phyloP scores from a whole-genome alignment of 2,329 filamentous ascomycete species.

The Fonsecaea pedrosoi region DNA sequence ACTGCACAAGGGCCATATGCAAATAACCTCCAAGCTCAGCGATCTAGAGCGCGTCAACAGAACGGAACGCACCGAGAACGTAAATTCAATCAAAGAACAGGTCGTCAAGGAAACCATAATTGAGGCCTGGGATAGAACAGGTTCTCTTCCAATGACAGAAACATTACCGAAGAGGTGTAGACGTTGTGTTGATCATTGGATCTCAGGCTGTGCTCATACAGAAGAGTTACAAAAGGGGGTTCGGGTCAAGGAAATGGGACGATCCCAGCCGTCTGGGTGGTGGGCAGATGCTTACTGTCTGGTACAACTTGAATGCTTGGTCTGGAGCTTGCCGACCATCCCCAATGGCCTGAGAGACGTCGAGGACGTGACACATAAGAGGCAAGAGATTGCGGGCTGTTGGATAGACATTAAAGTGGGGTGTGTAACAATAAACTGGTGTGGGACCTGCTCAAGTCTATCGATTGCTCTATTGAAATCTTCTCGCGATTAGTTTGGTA shows the following conservation, averaged over 20 bases:
- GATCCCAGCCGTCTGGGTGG: constrained; percentile 13
- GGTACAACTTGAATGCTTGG: constrained; percentile 21
- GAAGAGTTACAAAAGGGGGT: constrained; percentile 19
- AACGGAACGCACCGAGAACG: constrained; percentile 10
- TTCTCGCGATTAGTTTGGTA: too few species aligned
- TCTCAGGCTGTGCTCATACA: constrained; percentile 1
- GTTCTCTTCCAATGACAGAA: constrained; percentile 20
- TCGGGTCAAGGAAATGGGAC: constrained; percentile 11
- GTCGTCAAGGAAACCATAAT: constrained; percentile 12
- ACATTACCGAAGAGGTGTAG: constrained; percentile 26
- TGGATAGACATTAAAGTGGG: constrained; percentile 12
- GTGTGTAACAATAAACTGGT: constrained; percentile 1
- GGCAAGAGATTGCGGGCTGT: constrained; percentile 21
- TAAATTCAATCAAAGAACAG: constrained; percentile 6
- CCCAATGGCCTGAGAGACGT: neutral
- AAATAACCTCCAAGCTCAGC: constrained; percentile 18
- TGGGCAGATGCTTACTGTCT: constrained; percentile 14
- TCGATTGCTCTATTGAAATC: too few species aligned
- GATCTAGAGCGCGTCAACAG: neutral
- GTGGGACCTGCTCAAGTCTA: too few species aligned
- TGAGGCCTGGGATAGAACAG: neutral
- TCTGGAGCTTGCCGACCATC: constrained; percentile 14
- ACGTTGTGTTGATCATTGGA: constrained; percentile 22
- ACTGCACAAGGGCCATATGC: constrained; percentile 23
- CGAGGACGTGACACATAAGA: constrained; percentile 20